Conservation (phyloP, 352 stramenopile species). For the Phytophthora citricola region DNA sequence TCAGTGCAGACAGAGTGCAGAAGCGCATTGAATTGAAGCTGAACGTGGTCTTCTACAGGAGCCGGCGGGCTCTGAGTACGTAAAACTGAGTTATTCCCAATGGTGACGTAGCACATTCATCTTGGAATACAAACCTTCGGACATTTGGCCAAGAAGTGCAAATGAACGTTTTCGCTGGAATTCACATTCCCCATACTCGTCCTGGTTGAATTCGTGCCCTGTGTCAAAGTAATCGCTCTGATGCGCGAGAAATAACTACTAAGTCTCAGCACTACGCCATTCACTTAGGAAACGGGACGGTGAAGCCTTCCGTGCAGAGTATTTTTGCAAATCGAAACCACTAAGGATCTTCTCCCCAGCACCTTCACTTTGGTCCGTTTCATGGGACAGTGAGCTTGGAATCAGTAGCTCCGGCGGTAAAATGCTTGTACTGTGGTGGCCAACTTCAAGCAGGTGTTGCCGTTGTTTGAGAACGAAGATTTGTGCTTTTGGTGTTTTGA, state of each 20-base stretch:
- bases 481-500: background rate
- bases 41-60: conserved; percentile 45
- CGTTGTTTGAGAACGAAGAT: conserved; percentile 2
- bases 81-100: conserved; percentile 11
- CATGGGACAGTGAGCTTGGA: conserved; percentile 14
- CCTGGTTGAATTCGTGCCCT: background rate
- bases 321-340: conserved; percentile 43
- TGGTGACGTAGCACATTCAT: background rate
- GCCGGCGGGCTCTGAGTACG: conserved; percentile 55
- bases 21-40: conserved; percentile 55
- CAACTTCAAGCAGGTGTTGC: conserved; percentile 10
- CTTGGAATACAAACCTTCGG: conserved; percentile 44
- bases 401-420: conserved; percentile 2
- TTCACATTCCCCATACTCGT: conserved; percentile 56
- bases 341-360: background rate
- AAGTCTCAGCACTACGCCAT: conserved; percentile 3
- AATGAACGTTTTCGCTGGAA: conserved; percentile 43
- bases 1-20: conserved; percentile 40
- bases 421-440: background rate
- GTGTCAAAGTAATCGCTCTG: conserved; percentile 10
- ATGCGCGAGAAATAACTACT: conserved; percentile 30
- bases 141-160: conserved; percentile 66
- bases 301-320: conserved; percentile 14
- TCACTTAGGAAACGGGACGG: conserved; percentile 20
- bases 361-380: conserved; percentile 18